Conservation (phyloP, 2,329 filamentous ascomycete species). For the Pseudonectria buxi region DNA sequence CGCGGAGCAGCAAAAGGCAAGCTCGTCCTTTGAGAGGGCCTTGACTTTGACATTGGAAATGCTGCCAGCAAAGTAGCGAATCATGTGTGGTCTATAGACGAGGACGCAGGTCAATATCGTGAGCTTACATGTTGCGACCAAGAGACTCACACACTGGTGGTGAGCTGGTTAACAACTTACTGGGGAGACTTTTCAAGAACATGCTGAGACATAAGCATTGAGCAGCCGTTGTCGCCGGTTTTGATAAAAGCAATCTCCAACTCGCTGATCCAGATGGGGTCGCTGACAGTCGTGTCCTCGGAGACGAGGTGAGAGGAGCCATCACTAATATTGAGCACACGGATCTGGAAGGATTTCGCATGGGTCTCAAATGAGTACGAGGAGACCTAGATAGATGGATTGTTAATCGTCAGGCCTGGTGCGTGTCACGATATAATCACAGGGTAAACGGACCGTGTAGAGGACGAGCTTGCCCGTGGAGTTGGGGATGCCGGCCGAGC, state of each 20-base stretch:
- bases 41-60: conserved; percentile 55
- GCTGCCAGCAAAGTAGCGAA: conserved; percentile 43
- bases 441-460: no score
- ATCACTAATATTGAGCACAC: conserved; percentile 61
- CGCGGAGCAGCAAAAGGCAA: conserved; percentile 55
- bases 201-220: conserved; percentile 37
- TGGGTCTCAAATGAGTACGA: conserved; percentile 77
- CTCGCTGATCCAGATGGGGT: conserved; percentile 71
- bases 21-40: conserved; percentile 39
- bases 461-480: conserved; percentile 55
- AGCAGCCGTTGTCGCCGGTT: conserved; percentile 39
- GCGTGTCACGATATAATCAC: no score
- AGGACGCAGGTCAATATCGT: not conserved
- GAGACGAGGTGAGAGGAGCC: conserved; percentile 61
- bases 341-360: conserved; percentile 59
- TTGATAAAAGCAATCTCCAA: conserved; percentile 53
- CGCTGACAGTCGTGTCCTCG: conserved; percentile 56
- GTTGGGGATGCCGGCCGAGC: conserved; percentile 66
- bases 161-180: conserved; percentile 25
- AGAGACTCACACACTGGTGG: no score
- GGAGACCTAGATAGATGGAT: conserved; percentile 47
- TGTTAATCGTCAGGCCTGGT: no score
- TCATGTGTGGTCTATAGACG: conserved; percentile 31
- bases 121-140: no score
- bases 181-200: conserved; percentile 28